These are phyloP conservation scores for Leptodontidium sp. DNA, from an alignment of 2,329 filamentous ascomycete genomes.

Conservation along the genomic window DNA sequence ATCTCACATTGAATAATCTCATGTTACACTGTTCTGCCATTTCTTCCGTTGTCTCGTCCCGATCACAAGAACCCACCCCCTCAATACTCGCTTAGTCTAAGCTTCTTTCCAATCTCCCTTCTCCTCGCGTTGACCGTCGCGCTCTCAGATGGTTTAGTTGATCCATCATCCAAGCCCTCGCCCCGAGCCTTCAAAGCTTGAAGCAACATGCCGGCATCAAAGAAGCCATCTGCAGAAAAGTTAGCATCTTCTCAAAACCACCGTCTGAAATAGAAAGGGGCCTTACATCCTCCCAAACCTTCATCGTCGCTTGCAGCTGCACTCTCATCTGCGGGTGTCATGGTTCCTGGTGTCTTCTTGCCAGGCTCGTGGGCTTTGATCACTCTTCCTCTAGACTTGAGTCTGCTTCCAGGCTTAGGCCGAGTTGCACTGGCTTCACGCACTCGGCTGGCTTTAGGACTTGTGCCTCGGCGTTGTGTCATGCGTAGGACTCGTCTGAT, in stretches of 20 bases:
- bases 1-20: neutral
- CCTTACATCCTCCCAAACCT: conserved; percentile 91
- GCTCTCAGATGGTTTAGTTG: conserved; percentile 64
- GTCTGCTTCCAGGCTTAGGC: conserved; percentile 50
- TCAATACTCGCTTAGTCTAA: conserved; percentile 74
- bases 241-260: conserved; percentile 30
- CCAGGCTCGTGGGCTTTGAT: conserved; percentile 65
- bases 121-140: conserved; percentile 66
- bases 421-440: conserved; percentile 61
- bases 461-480: conserved; percentile 62
- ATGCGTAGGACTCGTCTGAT: conserved; percentile 84
- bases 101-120: conserved; percentile 77
- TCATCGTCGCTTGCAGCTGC: conserved; percentile 82
- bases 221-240: conserved; percentile 77
- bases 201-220: conserved; percentile 93
- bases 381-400: conserved; percentile 77
- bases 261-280: neutral
- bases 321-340: conserved; percentile 74
- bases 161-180: conserved; percentile 58
- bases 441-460: conserved; percentile 62
- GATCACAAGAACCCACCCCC: neutral
- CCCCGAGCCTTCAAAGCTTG: conserved; percentile 82
- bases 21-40: conserved; percentile 9
- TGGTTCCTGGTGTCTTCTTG: conserved; percentile 56
- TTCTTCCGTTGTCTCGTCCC: neutral